Base-by-base conservation (phyloP, 192 early-diverging fungal species). In the Allomyces macrogynus region DNA sequence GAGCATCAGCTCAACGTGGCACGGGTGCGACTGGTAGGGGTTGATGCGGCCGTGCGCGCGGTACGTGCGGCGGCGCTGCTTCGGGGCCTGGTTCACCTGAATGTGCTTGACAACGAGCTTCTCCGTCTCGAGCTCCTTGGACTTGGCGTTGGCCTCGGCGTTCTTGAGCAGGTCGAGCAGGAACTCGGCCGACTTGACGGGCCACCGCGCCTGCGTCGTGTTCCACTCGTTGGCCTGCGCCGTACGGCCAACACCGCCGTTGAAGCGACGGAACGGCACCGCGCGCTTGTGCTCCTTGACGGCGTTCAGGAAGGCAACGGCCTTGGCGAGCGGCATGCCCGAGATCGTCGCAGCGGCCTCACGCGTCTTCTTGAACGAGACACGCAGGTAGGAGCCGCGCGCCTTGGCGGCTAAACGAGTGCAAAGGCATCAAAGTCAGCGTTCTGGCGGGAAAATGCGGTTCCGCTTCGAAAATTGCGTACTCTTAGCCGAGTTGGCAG, bases 11-110 rank as follows among this genome's bases (percentile, higher is more conserved):
- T 97, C 94, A 71, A 95, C 86, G 84, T 97, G 92, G 78, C 89
- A 93, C 61, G 92, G 94, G 80, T 84, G 84, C 77, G 79, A 82
- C 90, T 63, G 64, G 44, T 61, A 24, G 77, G 77, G 76, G 81
- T 87, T 87, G 75, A 92, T 92, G 73, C 91, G 86, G 85, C 95
- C 95, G 84, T 98, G 95, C 71, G 93, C 95, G 84, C 95, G 90
- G 89, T 87, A 95, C 43, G 91, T 95, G 74, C 95, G 80, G 73
- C 95, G 87, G 70, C 95, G 90, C 77, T 91, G 89, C 81, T 93
- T 93, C 73, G 90, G 90, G 69, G 95, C 95, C 75, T 91, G 88
- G 85, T 98, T 95, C 78, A 98, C 93, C 80, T 91, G 85, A 68
- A 97, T 89, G 86, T 93, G 88, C 81, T 87, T 85, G 74, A 98